These are phyloP conservation scores for Astragalus membranaceus DNA, from an alignment of 306 rosid species.

Conservation along the genomic window DNA sequence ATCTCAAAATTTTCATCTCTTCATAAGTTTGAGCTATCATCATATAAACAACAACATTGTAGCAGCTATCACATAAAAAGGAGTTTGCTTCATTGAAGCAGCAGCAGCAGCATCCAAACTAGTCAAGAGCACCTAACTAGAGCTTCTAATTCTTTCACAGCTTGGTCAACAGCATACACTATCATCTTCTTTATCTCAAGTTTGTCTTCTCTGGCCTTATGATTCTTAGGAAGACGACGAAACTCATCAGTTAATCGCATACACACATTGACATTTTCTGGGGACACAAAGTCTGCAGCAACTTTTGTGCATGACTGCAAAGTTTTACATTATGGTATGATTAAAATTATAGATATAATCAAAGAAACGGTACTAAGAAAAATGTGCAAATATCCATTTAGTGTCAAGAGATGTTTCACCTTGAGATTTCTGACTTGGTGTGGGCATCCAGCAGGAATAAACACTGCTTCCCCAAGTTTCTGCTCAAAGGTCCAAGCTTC, in stretches of 20 bases:
- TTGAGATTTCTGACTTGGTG: conserved; percentile 78
- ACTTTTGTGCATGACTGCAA: conserved; percentile 67
- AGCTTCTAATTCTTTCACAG: conserved; percentile 39
- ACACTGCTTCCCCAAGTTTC: conserved; percentile 65
- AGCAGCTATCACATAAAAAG: neutral
- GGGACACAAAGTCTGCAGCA: conserved; percentile 68
- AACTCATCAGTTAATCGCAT: conserved; percentile 51
- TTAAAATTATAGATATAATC: neutral
- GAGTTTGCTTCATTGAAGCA: neutral
- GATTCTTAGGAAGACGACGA: conserved; percentile 55
- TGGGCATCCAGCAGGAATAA: conserved; percentile 82
- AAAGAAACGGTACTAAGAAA: neutral
- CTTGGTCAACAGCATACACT: conserved; percentile 44
- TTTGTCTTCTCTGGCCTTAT: conserved; percentile 66
- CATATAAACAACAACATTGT: neutral
- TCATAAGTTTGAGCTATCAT: neutral
- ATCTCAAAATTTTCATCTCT: neutral
- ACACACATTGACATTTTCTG: conserved; percentile 53
- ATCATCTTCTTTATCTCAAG: conserved; percentile 75
- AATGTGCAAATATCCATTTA: neutral
- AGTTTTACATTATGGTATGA: neutral
- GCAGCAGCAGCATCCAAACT: neutral
- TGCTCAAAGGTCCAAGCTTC: conserved; percentile 76
- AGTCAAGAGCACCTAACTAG: neutral
- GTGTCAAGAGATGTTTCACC: conserved; percentile 29